These are phyloP conservation scores for Heracleum sosnowskyi DNA, from an alignment of 129 eudicot genomes.

Conservation along the genomic window DNA sequence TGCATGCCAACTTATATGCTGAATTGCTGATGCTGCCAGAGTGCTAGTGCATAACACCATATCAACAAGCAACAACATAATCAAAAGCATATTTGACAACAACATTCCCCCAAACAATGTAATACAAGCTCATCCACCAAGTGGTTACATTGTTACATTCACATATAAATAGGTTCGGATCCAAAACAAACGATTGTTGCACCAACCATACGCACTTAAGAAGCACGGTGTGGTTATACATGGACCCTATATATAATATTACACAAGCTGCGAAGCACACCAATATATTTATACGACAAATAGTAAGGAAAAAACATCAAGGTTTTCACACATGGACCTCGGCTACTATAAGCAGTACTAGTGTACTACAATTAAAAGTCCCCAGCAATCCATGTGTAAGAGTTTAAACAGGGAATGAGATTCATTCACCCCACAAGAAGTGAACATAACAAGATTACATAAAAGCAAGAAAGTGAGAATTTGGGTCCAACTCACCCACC, in stretches of 20 bases:
- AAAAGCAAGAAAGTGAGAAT: slow-evolving; percentile 17
- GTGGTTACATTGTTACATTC: not conserved
- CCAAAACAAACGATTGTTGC: too few relatives aligned
- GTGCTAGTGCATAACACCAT: not conserved
- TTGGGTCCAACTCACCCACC: slow-evolving; percentile 37
- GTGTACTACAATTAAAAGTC: not conserved
- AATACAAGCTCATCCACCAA: not conserved
- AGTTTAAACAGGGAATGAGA: not conserved
- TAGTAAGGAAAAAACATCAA: not conserved
- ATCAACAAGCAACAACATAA: slow-evolving; percentile 1
- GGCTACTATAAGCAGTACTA: not conserved
- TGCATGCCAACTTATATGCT: slow-evolving; percentile 25
- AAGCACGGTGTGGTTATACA: too few relatives aligned
- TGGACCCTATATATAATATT: not conserved
- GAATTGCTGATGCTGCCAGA: too few relatives aligned
- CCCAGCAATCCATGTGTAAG: not conserved
- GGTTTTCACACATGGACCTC: not conserved
- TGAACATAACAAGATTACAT: slow-evolving; percentile 9
- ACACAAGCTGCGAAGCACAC: not conserved
- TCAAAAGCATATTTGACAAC: slow-evolving; percentile 24
- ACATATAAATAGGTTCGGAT: not conserved
- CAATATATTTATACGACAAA: not conserved
- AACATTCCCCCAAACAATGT: slow-evolving; percentile 10
- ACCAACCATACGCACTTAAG: too few relatives aligned
- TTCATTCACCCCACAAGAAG: slow-evolving; percentile 17